Base-by-base conservation (phyloP, 202 grass and related monocot genomes). In the Saccharum hybrid region DNA sequence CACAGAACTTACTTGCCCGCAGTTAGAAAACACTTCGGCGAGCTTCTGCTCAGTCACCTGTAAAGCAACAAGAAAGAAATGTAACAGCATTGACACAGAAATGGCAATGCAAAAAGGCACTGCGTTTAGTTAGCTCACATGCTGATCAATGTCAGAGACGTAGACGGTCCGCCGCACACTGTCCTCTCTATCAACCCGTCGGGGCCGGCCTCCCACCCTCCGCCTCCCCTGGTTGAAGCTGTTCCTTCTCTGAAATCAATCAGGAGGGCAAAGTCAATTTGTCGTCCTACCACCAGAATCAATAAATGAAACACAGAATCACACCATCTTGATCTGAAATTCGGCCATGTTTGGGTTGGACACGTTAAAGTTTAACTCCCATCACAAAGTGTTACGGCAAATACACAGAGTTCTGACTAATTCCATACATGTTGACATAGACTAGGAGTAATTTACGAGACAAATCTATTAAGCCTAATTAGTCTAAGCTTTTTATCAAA, bases 1-100 rank as follows among this genome's bases (percentile, higher is more conserved):
- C 45, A 70, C 42, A 83, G 36, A 82, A 84, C 86, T 88, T 81
- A 94, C 94, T 85, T 92, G 94, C 59, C 94, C 94, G 48, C 92
- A 97, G 49, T 62, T 92, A 77, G 90, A 88, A 30, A 97, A 97
- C 64, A 97, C 86, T 90, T 94, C 94, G 11, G 92, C 94, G 66
- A 97, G 92, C 78, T 93, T 97, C 60, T 97, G 92, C 89, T 97
- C 94, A 74, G 94, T 97, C 75, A 97, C 94, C 94, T 97, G 69
- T 71, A 78, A 41, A 83, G 31, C 31, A 86, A 23, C 40, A 68
- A 59, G 72, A 87, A 48, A 45, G 40, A 76, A 81, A 90, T 82
- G 19, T 19, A 49, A 83, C 36, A 80, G 42, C 23, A 71, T 51
- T 61, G 54, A 87, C 54, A 88, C 8, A 74, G 45, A 33, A 61